Percentiles rank a stretch among this genome's conserved stretches.
Evolutionary conservation across 2,329 filamentous ascomycete genomes (phyloP).

Genomic region (Exophiala phaeomuriformis): DNA sequence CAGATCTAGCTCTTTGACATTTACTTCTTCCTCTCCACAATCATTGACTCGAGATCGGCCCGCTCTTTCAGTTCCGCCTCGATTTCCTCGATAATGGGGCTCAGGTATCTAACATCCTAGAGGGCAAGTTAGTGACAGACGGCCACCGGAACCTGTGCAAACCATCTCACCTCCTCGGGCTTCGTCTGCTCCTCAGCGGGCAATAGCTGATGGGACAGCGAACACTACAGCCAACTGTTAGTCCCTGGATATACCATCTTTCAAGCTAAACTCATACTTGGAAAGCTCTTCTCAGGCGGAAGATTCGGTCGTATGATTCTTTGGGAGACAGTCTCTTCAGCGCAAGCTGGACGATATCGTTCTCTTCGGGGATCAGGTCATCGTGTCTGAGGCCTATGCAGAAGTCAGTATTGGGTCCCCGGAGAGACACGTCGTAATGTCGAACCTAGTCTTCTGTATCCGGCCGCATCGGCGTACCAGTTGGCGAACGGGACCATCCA

Average conservation of each 20-base stretch:
- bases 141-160: constrained; percentile 1
- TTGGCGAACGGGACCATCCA: constrained; percentile 73
- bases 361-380: constrained; percentile 91
- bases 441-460: constrained; percentile 88
- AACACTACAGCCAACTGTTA: constrained; percentile 46
- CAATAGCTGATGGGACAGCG: constrained; percentile 57
- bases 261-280: constrained; percentile 53
- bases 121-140: constrained; percentile 21
- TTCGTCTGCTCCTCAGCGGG: constrained; percentile 61
- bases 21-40: constrained; percentile 35
- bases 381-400: constrained; percentile 60
- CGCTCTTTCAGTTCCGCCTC: constrained; percentile 61
- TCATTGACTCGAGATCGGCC: constrained; percentile 60
- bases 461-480: constrained; percentile 84
- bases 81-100: constrained; percentile 60
- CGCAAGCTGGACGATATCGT: constrained; percentile 74
- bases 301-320: constrained; percentile 93
- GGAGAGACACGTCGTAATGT: constrained; percentile 49
- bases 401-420: constrained; percentile 7
- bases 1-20: background rate
- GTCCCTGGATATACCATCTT: background rate
- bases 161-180: constrained; percentile 53
- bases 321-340: constrained; percentile 84
- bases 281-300: constrained; percentile 90
- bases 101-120: constrained; percentile 61